Conservation (phyloP, 805 yeast genomes). For the Yamadazyma scolyti region DNA sequence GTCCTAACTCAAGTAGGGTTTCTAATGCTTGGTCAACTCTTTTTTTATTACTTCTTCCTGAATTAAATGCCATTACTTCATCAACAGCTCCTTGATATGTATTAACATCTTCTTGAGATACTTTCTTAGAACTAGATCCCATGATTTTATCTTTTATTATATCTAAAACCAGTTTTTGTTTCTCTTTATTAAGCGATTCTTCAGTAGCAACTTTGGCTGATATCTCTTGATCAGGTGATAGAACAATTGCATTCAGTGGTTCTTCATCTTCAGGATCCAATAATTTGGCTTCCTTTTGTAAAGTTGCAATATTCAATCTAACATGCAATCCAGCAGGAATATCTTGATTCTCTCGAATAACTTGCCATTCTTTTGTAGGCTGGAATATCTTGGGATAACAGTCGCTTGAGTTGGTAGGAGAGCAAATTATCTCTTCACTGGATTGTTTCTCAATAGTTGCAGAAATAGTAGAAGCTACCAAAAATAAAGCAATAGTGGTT, state of each 20-base stretch:
- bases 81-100: no score
- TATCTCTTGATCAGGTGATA: no score
- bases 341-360: constrained; percentile 64
- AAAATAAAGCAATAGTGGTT: no score
- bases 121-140: no score
- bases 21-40: constrained; percentile 28
- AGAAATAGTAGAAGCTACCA: no score
- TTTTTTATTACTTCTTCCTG: background rate
- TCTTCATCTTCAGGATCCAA: constrained; percentile 27
- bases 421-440: constrained; percentile 8
- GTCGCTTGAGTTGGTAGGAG: constrained; percentile 19
- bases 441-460: no score
- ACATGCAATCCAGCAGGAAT: constrained; percentile 81
- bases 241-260: constrained; percentile 10
- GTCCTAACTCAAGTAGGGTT: constrained; percentile 56
- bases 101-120: no score
- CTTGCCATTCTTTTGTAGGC: constrained; percentile 68
- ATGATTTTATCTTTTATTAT: no score
- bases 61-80: no score
- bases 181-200: no score
- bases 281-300: constrained; percentile 64
- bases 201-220: no score
- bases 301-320: constrained; percentile 69
- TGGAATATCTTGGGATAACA: constrained; percentile 65
- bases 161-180: constrained; percentile 2